Evolutionary conservation across 108 stramenopile genomes (phyloP), one percentile per base, ranked within the genome.

Genomic region (Skeletonema potamos): DNA sequence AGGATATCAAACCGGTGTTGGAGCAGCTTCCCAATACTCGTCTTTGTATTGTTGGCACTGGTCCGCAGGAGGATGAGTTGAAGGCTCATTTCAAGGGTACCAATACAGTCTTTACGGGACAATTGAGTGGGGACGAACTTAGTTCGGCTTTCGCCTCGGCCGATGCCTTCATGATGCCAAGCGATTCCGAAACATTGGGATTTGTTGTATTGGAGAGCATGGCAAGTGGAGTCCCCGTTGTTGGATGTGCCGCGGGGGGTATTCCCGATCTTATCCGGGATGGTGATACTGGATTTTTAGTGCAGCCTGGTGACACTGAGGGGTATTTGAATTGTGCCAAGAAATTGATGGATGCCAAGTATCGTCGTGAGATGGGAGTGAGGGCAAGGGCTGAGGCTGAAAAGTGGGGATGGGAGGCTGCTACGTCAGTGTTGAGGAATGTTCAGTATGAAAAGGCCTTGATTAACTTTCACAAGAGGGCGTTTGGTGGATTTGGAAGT

Each of bases 131-230:
- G 5, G 90, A 90, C 44, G 84, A 83, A 24, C 61, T 91, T 27
- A 77, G 81, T 48, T 33, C 36, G 41, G 87, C 84, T 55, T 87
- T 86, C 59, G 88, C 90, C 24, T 85, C 85, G 3, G 93, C 91
- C 27, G 93, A 94, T 74, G 74, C 82, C 6, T 92, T 94, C 73
- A 29, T 85, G 4, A 89, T 92, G 87, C 89, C 93, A 3, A 82
- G 76, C 17, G 90, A 91, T 65, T 81, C 84, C 6, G 93, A 94
- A 72, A 92, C 93, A 10, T 77, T 94, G n/a, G 91, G 92, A 17
- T 89, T 87, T 68, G 96, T 96, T 27, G 92, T 92, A 8, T 72
- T 96, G 76, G 96, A 96, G 78, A 86, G 91, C 51, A 94, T 96
- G 94, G 96, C 96, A 3, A 78, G 74, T 39, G 94, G 93, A 33